These are phyloP conservation scores for Tilletia caries DNA, from an alignment of 1,284 basidiomycete genomes.

Conservation along the genomic window DNA sequence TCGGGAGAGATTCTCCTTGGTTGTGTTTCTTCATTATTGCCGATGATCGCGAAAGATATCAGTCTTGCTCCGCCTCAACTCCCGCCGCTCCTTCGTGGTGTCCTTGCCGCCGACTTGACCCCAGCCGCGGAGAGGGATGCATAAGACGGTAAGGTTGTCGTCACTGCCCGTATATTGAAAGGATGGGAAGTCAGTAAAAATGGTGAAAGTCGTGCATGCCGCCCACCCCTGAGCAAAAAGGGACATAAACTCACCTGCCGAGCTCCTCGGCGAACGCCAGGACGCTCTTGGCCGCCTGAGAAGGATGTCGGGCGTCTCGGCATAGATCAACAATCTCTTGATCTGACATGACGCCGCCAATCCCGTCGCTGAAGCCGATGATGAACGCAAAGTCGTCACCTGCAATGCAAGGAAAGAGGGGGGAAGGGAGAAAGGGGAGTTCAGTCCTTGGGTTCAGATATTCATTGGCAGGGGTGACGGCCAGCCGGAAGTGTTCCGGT, in stretches of 20 bases:
- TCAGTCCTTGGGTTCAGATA: not conserved
- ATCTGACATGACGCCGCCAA: slow-evolving; percentile 84
- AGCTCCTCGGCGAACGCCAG: slow-evolving; percentile 84
- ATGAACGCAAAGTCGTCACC: slow-evolving; percentile 44
- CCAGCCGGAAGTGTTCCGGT: too few species aligned
- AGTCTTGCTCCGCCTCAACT: slow-evolving; percentile 32
- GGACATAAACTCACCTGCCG: slow-evolving; percentile 53
- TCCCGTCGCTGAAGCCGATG: slow-evolving; percentile 65
- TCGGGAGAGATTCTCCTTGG: too few species aligned
- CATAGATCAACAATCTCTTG: slow-evolving; percentile 91
- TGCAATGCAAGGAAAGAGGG: not conserved
- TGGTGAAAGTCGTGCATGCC: too few species aligned
- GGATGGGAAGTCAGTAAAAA: too few species aligned
- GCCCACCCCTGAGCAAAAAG: not conserved
- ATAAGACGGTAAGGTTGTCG: slow-evolving; percentile 86
- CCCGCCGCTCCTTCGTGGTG: slow-evolving; percentile 61
- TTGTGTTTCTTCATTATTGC: slow-evolving; percentile 19
- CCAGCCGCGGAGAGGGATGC: slow-evolving; percentile 92
- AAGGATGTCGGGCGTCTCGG: slow-evolving; percentile 69
- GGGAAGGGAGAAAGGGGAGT: not conserved
- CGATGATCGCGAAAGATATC: slow-evolving; percentile 40
- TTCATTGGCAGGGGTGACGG: too few species aligned
- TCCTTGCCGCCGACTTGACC: slow-evolving; percentile 73
- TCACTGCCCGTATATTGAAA: slow-evolving; percentile 62
- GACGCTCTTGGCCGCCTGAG: slow-evolving; percentile 75